Evolutionary conservation across 805 yeast species (phyloP).

Genomic region (Spathaspora girioi): DNA sequence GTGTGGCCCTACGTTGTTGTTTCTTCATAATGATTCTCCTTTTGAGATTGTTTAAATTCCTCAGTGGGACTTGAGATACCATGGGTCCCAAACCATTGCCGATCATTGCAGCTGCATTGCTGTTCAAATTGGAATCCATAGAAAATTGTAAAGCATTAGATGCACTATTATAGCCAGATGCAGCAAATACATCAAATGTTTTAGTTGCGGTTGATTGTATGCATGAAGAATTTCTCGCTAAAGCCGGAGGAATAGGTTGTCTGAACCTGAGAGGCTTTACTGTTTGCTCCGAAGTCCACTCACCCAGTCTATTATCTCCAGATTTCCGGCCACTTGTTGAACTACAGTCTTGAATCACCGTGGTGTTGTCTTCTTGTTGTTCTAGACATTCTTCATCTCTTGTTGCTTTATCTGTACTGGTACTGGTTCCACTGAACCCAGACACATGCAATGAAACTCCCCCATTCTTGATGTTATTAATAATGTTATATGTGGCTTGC

Average conservation of each 20-base stretch:
- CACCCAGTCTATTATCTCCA: background rate
- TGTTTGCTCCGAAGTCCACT: constrained; percentile 6
- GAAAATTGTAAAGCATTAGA: constrained; percentile 40
- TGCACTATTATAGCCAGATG: constrained; percentile 43
- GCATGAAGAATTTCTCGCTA: constrained; percentile 37
- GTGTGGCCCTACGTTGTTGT: constrained; percentile 20
- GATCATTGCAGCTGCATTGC: constrained; percentile 19
- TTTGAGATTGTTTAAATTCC: constrained; percentile 46
- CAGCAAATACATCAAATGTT: constrained; percentile 39
- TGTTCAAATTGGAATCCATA: constrained; percentile 36
- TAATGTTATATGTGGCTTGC: constrained; percentile 30
- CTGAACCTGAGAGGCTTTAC: constrained; percentile 14
- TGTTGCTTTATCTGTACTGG: constrained; percentile 22
- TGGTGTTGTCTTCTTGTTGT: constrained; percentile 2
- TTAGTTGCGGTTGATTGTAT: constrained; percentile 35
- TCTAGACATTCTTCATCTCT: constrained; percentile 2
- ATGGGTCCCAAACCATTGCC: constrained; percentile 64
- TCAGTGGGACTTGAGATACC: constrained; percentile 53
- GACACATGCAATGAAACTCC: constrained; percentile 8
- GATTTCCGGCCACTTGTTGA: constrained; percentile 9
- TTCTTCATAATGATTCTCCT: constrained; percentile 42
- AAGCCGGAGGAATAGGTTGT: constrained; percentile 20
- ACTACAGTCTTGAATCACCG: constrained; percentile 12
- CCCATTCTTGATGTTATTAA: constrained; percentile 22
- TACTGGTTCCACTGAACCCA: constrained; percentile 21